A percentile compares a stretch with the other conserved stretches of the same genome.
These are phyloP conservation scores for Rhynchosporium secalis DNA, from an alignment of 2,329 filamentous ascomycete species.

Conservation along the genomic window DNA sequence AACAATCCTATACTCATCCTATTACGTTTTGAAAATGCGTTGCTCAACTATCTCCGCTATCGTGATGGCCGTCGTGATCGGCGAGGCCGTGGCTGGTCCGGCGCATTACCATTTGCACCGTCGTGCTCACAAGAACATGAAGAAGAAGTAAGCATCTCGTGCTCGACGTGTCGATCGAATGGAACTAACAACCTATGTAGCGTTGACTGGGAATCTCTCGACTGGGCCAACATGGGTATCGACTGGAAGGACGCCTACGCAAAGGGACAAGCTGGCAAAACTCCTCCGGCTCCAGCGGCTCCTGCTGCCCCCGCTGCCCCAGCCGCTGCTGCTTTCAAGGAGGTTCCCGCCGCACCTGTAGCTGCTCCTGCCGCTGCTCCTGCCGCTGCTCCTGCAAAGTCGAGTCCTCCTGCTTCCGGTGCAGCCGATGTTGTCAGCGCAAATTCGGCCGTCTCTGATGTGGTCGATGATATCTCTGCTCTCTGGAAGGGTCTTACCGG, in stretches of 20 bases:
- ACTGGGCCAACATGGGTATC: slow-evolving; percentile 36
- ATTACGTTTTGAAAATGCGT: slow-evolving; percentile 34
- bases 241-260: slow-evolving; percentile 35
- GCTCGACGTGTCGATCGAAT: background rate
- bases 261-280: slow-evolving; percentile 26
- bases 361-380: slow-evolving; percentile 11
- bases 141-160: slow-evolving; percentile 36
- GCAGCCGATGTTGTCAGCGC: slow-evolving; percentile 6
- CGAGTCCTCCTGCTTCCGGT: slow-evolving; percentile 15
- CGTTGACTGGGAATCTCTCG: slow-evolving; percentile 31
- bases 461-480: slow-evolving; percentile 14
- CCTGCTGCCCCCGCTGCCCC: background rate
- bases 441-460: slow-evolving; percentile 8
- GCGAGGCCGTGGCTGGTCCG: slow-evolving; percentile 38
- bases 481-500: slow-evolving; percentile 29
- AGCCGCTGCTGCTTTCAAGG: background rate
- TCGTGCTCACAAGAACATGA: slow-evolving; percentile 30
- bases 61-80: slow-evolving; percentile 37
- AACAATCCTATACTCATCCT: slow-evolving; percentile 12
- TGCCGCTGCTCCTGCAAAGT: slow-evolving; percentile 7
- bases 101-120: slow-evolving; percentile 36
- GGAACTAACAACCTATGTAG: slow-evolving; percentile 14
- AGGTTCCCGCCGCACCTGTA: no score
- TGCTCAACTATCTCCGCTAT: slow-evolving; percentile 35
- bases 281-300: slow-evolving; percentile 2